Evolutionary conservation across 202 grass and related monocot genomes (phyloP), one percentile per base, ranked within the genome.

Genomic region (Cymbopogon flexuosus): DNA sequence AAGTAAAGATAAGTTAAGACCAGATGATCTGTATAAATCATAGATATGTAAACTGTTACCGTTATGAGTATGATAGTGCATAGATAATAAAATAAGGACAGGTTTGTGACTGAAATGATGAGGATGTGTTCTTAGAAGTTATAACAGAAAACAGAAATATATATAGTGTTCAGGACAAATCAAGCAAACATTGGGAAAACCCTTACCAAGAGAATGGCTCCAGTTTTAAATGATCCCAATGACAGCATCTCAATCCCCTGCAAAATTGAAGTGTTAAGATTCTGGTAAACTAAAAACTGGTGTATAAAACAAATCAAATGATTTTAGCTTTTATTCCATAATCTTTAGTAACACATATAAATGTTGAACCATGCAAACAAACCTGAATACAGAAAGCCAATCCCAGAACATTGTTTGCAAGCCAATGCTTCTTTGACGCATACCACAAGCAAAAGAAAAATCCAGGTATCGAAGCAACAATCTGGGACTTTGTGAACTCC

Each of bases 371-470:
- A 3, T 24, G 72, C 42, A 23, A 52, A 57, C 62, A 83, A 60
- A 98, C 92, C 96, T 98, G 95, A 93, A 98, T 93, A 69, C 92
- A 95, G 66, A 99, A 99, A 68, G 96, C 77, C 79, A 95, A 86
- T 33, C 92, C 96, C 84, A 99, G 65, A 78, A 99, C 85, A 85
- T 96, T 99, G 74, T 99, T 99, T 45, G 96, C 96, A 4, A 99
- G 88, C 96, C 92, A 98, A 91, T 99, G 96, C 80, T 99, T 99
- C 84, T 84, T 93, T 16, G 76, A 75, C 7, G 90, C 92, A 90
- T 99, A 99, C 96, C 96, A 99, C 65, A 89, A 11, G 22, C 92
- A 99, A 46, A 99, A 93, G 84, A 99, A 88, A 73, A 88, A 88
- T 83, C 92, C 96, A n/a, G 92, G 96, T 69, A 99, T 85, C 46